Conservation (phyloP, 192 early-diverging fungal genomes). For the Backusella westeae region DNA sequence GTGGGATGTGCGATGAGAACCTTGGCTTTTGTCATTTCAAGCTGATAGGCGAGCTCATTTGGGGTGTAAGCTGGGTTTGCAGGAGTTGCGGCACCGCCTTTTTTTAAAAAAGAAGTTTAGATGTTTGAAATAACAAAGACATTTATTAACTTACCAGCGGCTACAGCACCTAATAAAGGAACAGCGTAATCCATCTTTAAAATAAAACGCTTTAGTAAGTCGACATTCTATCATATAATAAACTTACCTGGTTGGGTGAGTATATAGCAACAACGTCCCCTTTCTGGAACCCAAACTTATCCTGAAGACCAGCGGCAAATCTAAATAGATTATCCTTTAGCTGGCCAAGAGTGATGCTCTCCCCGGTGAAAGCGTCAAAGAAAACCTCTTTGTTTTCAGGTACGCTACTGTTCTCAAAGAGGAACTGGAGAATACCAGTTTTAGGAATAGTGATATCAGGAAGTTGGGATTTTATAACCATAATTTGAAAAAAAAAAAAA, state of each 20-base stretch:
- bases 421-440: not conserved
- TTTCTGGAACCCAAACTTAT: slow-evolving; percentile 52
- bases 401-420: not conserved
- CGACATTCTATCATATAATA: not conserved
- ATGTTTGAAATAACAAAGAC: not conserved
- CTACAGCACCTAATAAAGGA: slow-evolving; percentile 29
- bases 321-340: slow-evolving; percentile 40
- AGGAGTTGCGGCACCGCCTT: slow-evolving; percentile 64
- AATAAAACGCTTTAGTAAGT: not conserved
- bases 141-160: slow-evolving; percentile 23
- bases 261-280: slow-evolving; percentile 66
- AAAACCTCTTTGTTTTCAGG: slow-evolving; percentile 30
- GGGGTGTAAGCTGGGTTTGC: slow-evolving; percentile 79
- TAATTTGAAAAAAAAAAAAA: not conserved
- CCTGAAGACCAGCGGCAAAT: slow-evolving; percentile 51
- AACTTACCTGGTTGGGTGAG: slow-evolving; percentile 29
- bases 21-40: slow-evolving; percentile 63
- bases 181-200: slow-evolving; percentile 36
- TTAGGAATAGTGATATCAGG: not conserved
- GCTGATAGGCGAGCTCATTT: slow-evolving; percentile 71
- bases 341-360: slow-evolving; percentile 47
- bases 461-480: not conserved
- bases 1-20: slow-evolving; percentile 53
- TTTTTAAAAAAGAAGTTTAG: slow-evolving; percentile 6
- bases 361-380: slow-evolving; percentile 51